Conservation (phyloP, 1,284 basidiomycete genomes). For the Cryptococcus sp. region DNA sequence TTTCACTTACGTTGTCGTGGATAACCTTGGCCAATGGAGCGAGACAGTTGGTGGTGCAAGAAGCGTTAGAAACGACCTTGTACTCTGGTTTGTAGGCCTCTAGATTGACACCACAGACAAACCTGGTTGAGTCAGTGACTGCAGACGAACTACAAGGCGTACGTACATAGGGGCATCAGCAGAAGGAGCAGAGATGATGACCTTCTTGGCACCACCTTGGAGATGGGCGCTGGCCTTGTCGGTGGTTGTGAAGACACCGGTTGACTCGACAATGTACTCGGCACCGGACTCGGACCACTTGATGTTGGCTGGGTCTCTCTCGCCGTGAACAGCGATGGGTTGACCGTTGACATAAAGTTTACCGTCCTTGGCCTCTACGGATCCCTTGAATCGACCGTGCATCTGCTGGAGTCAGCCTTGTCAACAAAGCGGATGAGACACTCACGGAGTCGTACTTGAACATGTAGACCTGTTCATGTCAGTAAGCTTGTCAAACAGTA, state of each 20-base stretch:
- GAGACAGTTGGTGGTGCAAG: constrained; percentile 99
- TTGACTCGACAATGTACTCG: constrained; percentile 94
- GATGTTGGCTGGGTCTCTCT: constrained; percentile 85
- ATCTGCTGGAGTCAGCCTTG: constrained; percentile 49
- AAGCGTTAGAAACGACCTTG: constrained; percentile 95
- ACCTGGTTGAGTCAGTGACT: constrained; percentile 39
- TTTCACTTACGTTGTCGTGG: constrained; percentile 65
- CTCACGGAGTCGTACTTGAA: constrained; percentile 87
- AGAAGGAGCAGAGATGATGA: constrained; percentile 98
- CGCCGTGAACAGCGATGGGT: constrained; percentile 72
- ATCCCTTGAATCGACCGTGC: constrained; percentile 91
- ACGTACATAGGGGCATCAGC: constrained; percentile 89
- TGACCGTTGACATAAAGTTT: constrained; percentile 86
- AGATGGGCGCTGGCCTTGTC: constrained; percentile 86
- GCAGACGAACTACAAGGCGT: not conserved
- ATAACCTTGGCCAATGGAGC: constrained; percentile 98
- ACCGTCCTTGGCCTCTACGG: constrained; percentile 76
- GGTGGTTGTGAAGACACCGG: constrained; percentile 97
- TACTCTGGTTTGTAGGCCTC: constrained; percentile 88
- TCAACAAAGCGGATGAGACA: not conserved
- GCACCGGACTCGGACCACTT: constrained; percentile 77
- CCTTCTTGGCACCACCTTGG: constrained; percentile 99
- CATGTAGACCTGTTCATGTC: constrained; percentile 68
- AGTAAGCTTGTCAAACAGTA: not conserved
- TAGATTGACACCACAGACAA: constrained; percentile 93